A percentile compares a stretch with the other conserved stretches of the same genome.
Evolutionary conservation across 2,329 filamentous ascomycete genomes (phyloP).

Genomic region (Aspergillus aculeatinus): DNA sequence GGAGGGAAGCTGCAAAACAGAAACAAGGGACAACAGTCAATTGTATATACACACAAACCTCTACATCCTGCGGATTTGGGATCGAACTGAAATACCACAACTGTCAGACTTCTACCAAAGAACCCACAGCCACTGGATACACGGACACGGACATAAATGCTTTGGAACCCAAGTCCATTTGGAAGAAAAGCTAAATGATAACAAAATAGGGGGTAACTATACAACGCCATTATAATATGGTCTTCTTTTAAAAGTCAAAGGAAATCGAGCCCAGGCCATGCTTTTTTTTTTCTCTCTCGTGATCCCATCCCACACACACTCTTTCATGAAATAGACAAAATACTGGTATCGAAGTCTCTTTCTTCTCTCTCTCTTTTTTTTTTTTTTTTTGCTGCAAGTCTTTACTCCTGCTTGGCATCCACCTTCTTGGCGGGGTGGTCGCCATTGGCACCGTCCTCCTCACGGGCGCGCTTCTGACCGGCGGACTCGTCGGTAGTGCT

Average conservation of each 20-base stretch:
- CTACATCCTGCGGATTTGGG: no score
- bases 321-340: constrained; percentile 19
- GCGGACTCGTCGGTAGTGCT: constrained; percentile 29
- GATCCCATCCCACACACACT: background rate
- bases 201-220: constrained; percentile 8
- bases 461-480: constrained; percentile 49
- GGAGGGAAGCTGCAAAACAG: no score
- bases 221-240: constrained; percentile 13
- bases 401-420: constrained; percentile 44
- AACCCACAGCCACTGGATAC: no score
- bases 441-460: constrained; percentile 36
- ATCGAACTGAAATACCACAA: no score
- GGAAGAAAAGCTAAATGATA: constrained; percentile 4
- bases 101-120: no score
- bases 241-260: constrained; percentile 9
- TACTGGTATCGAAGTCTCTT: constrained; percentile 8
- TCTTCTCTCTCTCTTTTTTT: background rate
- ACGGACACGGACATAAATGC: no score
- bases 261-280: constrained; percentile 7
- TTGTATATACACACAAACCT: no score
- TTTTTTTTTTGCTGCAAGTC: background rate
- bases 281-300: constrained; percentile 13
- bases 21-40: no score
- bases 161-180: background rate
- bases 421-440: constrained; percentile 50